Conservation (phyloP, 2,329 filamentous ascomycete genomes). For the Aspergillus aculeatinus region DNA sequence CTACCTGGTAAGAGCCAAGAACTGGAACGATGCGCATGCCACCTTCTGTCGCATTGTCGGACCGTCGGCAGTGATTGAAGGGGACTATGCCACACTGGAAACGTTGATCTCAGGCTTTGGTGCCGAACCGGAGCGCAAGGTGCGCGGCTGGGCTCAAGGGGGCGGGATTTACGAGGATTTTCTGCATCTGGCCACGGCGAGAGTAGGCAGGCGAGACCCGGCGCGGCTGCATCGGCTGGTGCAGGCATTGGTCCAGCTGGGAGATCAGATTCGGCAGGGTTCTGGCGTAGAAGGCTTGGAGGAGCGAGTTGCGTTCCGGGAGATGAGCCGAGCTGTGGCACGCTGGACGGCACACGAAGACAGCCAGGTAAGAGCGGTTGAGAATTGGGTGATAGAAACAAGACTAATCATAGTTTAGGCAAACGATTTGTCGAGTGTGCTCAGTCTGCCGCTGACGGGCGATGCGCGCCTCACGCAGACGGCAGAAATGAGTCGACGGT, state of each 20-base stretch:
- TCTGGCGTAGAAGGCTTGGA: conserved; percentile 56
- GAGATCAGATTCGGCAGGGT: conserved; percentile 44
- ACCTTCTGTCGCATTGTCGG: conserved; percentile 80
- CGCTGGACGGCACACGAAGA: conserved; percentile 62
- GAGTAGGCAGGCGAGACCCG: conserved; percentile 41
- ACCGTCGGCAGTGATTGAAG: conserved; percentile 76
- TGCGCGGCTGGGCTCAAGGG: conserved; percentile 74
- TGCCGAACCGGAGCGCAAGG: conserved; percentile 57
- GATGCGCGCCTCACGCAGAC: conserved; percentile 71
- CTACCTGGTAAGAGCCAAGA: conserved; percentile 74
- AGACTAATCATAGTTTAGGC: conserved; percentile 20
- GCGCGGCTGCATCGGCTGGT: conserved; percentile 47
- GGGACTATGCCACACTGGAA: conserved; percentile 70
- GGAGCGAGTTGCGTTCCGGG: conserved; percentile 72
- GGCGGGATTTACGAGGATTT: conserved; percentile 75
- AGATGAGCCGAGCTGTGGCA: conserved; percentile 76
- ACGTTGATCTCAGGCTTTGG: conserved; percentile 70
- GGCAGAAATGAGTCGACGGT: conserved; percentile 66
- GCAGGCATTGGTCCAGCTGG: conserved; percentile 47
- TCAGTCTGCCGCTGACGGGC: conserved; percentile 59
- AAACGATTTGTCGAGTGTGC: conserved; percentile 39
- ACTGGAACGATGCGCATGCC: conserved; percentile 77
- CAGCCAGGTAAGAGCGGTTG: conserved; percentile 53
- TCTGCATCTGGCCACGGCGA: conserved; percentile 49
- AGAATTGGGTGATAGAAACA: not conserved